A percentile compares a stretch with the other conserved stretches of the same genome.
Conservation (phyloP, 2,329 filamentous ascomycete genomes). For the Microdochium nivale region DNA sequence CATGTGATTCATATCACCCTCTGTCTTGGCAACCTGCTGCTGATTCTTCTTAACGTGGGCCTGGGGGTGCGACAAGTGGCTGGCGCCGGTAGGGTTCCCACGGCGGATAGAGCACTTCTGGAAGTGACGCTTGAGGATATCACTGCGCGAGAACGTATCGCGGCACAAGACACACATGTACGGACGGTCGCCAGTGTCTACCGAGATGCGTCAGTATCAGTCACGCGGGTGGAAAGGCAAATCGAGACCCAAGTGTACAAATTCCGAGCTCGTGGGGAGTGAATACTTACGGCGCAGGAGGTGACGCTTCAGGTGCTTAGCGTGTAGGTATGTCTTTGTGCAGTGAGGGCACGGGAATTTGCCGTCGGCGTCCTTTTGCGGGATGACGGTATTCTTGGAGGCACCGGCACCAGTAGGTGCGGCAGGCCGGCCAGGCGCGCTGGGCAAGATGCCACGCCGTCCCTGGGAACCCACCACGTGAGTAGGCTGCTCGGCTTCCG, state of each 20-base stretch:
- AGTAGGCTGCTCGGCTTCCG: constrained; percentile 59
- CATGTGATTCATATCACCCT: constrained; percentile 50
- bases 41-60: constrained; percentile 77
- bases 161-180: constrained; percentile 98
- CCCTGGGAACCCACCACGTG: constrained; percentile 95
- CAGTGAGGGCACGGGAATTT: constrained; percentile 98
- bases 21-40: constrained; percentile 46
- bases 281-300: constrained; percentile 82
- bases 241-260: not conserved
- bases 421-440: constrained; percentile 76
- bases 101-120: constrained; percentile 97
- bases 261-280: not conserved
- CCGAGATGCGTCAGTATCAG: constrained; percentile 7
- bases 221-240: not conserved
- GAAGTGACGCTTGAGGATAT: constrained; percentile 97
- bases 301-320: constrained; percentile 96
- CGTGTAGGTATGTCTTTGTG: constrained; percentile 95
- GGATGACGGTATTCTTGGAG: constrained; percentile 74
- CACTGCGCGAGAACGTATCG: constrained; percentile 95
- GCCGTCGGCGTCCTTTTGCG: constrained; percentile 91
- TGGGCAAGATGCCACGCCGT: constrained; percentile 82
- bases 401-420: constrained; percentile 62
- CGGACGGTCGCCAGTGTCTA: constrained; percentile 93
- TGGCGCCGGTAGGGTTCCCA: constrained; percentile 90
- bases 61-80: constrained; percentile 87